These are phyloP conservation scores for Pleurotus cornucopiae DNA, from an alignment of 768 basidiomycete genomes.

Conservation along the genomic window DNA sequence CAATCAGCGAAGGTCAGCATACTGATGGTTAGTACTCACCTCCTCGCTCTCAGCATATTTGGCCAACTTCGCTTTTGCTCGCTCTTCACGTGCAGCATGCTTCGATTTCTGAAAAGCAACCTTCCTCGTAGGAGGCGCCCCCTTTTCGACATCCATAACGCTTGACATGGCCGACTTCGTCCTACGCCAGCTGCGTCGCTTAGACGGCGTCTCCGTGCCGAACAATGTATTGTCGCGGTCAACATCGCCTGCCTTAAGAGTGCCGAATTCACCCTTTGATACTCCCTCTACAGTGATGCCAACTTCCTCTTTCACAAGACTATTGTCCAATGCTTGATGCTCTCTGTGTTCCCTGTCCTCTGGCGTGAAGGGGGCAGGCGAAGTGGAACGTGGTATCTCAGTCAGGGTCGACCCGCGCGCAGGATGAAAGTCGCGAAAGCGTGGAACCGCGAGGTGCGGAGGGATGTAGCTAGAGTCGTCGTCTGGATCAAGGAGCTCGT, in stretches of 20 bases:
- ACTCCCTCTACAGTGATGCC: not conserved
- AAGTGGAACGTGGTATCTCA: conserved; percentile 28
- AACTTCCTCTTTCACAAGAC: not conserved
- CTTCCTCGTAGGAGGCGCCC: not conserved
- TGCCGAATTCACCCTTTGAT: conserved; percentile 3
- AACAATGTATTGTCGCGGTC: conserved; percentile 1
- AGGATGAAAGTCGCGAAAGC: conserved; percentile 3
- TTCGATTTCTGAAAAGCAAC: not conserved
- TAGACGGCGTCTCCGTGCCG: not conserved
- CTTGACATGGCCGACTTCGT: conserved; percentile 5
- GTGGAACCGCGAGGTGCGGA: not conserved
- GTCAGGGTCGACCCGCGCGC: conserved; percentile 23
- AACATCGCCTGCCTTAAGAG: not conserved
- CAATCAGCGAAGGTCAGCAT: too few relatives aligned
- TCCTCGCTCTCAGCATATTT: conserved; percentile 6
- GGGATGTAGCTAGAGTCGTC: conserved; percentile 13
- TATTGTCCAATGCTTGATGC: not conserved
- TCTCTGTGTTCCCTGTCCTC: conserved; percentile 14
- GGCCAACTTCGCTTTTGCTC: not conserved
- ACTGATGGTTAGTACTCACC: not conserved
- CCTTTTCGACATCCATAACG: conserved; percentile 11
- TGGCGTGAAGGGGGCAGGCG: conserved; percentile 31
- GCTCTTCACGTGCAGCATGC: too few relatives aligned
- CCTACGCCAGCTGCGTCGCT: conserved; percentile 3
- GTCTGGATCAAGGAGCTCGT: conserved; percentile 42